These are phyloP conservation scores for Xerocomellus intermedius DNA, from an alignment of 768 basidiomycete genomes.

Conservation along the genomic window DNA sequence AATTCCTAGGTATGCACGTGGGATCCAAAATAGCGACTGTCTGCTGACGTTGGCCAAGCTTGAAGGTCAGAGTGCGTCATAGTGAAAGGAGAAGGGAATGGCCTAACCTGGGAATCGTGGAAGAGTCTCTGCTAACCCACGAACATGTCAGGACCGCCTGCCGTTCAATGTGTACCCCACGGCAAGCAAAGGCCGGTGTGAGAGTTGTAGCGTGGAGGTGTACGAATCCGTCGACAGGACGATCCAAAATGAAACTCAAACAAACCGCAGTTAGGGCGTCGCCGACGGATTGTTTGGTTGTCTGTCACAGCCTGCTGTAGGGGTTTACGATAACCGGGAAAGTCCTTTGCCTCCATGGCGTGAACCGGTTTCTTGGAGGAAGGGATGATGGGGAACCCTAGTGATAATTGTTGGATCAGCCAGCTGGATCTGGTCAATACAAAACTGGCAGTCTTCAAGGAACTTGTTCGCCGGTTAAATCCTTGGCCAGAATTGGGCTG, in stretches of 20 bases:
- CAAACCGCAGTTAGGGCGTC: constrained; percentile 26
- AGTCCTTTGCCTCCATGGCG: constrained; percentile 7
- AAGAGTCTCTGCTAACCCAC: too few relatives aligned
- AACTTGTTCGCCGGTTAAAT: constrained; percentile 18
- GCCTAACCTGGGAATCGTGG: background rate
- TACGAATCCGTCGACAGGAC: constrained; percentile 21
- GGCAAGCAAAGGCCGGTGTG: constrained; percentile 31
- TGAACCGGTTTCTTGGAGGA: constrained; percentile 20
- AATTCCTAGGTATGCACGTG: background rate
- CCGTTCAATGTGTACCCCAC: constrained; percentile 7
- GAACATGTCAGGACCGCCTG: background rate
- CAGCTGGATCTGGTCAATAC: constrained; percentile 15
- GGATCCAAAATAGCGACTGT: background rate
- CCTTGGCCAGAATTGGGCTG: constrained; percentile 21
- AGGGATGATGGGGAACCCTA: constrained; percentile 3
- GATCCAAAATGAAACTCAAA: constrained; percentile 33
- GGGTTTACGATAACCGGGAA: constrained; percentile 10
- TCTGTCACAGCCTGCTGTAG: constrained; percentile 4
- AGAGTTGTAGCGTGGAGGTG: constrained; percentile 9
- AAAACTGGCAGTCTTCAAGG: constrained; percentile 2
- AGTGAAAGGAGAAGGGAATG: background rate
- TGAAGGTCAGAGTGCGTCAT: background rate
- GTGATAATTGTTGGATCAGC: constrained; percentile 6
- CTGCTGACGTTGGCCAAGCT: background rate
- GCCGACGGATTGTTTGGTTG: constrained; percentile 17